Base-by-base conservation (phyloP, 1,139 yeast genomes). In the Blastobotrys malaysiensis region DNA sequence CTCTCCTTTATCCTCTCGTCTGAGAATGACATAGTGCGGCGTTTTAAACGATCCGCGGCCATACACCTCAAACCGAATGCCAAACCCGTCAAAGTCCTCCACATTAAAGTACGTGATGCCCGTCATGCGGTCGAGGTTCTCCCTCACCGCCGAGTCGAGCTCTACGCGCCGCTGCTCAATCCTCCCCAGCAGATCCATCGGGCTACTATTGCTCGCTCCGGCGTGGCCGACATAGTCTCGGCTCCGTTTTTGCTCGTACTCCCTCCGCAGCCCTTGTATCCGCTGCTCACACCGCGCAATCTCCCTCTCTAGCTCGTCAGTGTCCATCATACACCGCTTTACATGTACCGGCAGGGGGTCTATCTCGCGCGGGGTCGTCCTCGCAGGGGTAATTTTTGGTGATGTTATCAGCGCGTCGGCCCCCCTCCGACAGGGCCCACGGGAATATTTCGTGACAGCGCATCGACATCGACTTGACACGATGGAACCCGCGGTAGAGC, bases 101-200 rank as follows among this genome's bases (percentile, higher is more conserved):
- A 63, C 55, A 13, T 54, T 56, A 50, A 63, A 64, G 21, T 61
- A 63, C 6, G 67, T 63, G 16, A 60, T 55, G 2, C 67, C 67
- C 1, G 64, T 59, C 13, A 64, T 55, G 43, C 67, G 52, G 46
- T 59, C 58, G 18, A 63, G 36, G 31, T 61, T 63, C 45, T 62
- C 65, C 39, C 26, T 20, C n/a, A 31, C 39, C 39, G 39, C 39
- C 39, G 7, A 13, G 39, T 31, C 39, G 16, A 31, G 39, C 36
- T 46, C 48, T 5, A 27, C 43, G 39, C 48, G 48, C 43, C 24
- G 24, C 22, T 43, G 11, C n/a, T 43, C 45, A 4, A 20, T 9
- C 45, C 26, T 21, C 7, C 14, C 46, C 46, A 43, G 26, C 46
- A 21, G 26, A 9, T 43, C 26, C 3, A 31, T 16, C 16, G 7